Evolutionary conservation across 2,329 filamentous ascomycete species (phyloP), one percentile per base, ranked within the genome.

Genomic region (Exserohilum rostratum): DNA sequence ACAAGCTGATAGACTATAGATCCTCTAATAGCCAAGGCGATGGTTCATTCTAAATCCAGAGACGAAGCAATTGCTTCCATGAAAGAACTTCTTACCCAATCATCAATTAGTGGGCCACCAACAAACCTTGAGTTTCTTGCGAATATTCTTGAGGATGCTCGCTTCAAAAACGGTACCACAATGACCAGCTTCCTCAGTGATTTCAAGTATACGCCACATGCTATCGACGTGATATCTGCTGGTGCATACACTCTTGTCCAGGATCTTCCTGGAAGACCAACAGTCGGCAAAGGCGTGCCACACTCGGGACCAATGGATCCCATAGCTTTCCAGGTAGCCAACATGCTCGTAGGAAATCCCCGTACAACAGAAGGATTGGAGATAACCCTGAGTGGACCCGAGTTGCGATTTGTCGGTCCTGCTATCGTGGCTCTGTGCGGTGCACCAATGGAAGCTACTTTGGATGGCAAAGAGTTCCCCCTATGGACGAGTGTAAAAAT

Each of bases 231-330:
- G 1, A 63, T 87, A 10, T 79, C 79, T 18, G 79, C 79, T 4
- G 85, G 85, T 6, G 79, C 82, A 0, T 85, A 84, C 57, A 86
- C 85, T 0, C 72, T 83, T 2, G 76, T 88, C 1, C 82, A 87
- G 67, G 85, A 88, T 56, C 80, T 80, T 42, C 84, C 84, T 0
- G 85, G 81, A 0, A 75, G 86, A n/a, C 80, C 82, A 3, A 78
- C 76, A 0, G 77, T 85, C 2, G 84, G 84, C 1, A 80, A 81
- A 62, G 86, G 85, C 6, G 83, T 88, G 44, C 82, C 82, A 3
- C 82, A 85, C 29, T 79, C 80, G 3, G 85, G 86, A 0, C 84
- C 86, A 0, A 87, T 87, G 85, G 85, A 87, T 62, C 76, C 80
- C 0, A 65, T 87, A n/a, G 79, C 83, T 1, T 82, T 83, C 40